phyloP scores from a whole-genome alignment of 2,329 filamentous ascomycete species.

The Lachnellula subtilissima region DNA sequence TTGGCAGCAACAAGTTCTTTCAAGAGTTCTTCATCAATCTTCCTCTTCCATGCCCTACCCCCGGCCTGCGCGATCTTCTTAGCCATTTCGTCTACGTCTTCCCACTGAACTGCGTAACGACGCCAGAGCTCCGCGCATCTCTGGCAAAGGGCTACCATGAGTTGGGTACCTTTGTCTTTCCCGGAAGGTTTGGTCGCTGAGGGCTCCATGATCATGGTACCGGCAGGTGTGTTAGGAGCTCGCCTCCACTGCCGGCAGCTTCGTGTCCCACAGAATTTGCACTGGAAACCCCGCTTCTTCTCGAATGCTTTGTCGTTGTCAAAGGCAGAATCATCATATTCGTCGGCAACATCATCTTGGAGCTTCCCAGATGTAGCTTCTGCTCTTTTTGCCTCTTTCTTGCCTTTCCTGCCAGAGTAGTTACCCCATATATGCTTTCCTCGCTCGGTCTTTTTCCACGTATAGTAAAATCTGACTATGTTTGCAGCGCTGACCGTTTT shows the following conservation, averaged over 20 bases:
- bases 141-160: slow-evolving; percentile 78
- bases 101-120: slow-evolving; percentile 92
- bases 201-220: slow-evolving; percentile 63
- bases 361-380: slow-evolving; percentile 70
- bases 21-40: slow-evolving; percentile 85
- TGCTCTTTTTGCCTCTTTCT: slow-evolving; percentile 75
- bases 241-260: slow-evolving; percentile 86
- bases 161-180: slow-evolving; percentile 73
- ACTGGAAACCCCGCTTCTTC: slow-evolving; percentile 80
- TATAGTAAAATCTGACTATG: slow-evolving; percentile 91
- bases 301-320: slow-evolving; percentile 74
- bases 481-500: slow-evolving; percentile 74
- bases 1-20: slow-evolving; percentile 65
- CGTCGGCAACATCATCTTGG: slow-evolving; percentile 87
- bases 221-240: slow-evolving; percentile 72
- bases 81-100: slow-evolving; percentile 83
- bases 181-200: slow-evolving; percentile 51
- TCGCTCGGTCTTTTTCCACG: slow-evolving; percentile 91
- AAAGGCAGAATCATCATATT: slow-evolving; percentile 92
- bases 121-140: slow-evolving; percentile 92
- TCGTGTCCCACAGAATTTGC: slow-evolving; percentile 85
- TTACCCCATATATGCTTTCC: slow-evolving; percentile 88
- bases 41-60: slow-evolving; percentile 78
- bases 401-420: slow-evolving; percentile 81
- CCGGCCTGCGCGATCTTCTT: slow-evolving; percentile 80